These are phyloP conservation scores for Limnomonas spitsbergensis DNA, from an alignment of 139 green algal genomes.

Conservation along the genomic window DNA sequence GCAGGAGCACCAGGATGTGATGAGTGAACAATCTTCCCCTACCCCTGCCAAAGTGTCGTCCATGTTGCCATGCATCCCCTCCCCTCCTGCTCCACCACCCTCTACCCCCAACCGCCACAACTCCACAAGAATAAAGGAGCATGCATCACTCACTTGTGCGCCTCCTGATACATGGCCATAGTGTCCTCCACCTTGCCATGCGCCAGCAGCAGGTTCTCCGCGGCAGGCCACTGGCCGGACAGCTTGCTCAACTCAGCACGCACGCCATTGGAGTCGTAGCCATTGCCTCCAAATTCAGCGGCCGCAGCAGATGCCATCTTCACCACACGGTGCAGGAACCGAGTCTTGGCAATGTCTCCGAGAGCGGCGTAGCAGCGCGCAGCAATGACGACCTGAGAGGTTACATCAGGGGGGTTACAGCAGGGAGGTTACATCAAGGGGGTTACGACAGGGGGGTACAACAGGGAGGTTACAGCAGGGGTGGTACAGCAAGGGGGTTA, in stretches of 20 bases:
- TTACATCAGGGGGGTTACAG: no score
- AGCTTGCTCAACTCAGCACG: constrained; percentile 63
- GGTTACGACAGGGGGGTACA: no score
- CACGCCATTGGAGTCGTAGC: constrained; percentile 36
- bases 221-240: constrained; percentile 60
- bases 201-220: constrained; percentile 63
- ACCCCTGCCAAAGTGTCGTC: no score
- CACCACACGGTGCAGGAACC: constrained; percentile 67
- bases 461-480: not conserved
- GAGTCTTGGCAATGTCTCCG: constrained; percentile 59
- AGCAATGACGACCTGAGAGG: constrained; percentile 71
- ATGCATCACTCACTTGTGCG: constrained; percentile 44
- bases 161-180: constrained; percentile 57
- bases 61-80: no score
- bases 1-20: no score
- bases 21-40: no score
- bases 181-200: constrained; percentile 62
- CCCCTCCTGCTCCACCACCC: no score
- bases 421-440: constrained; percentile 7
- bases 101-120: no score
- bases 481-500: not conserved
- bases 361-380: constrained; percentile 74
- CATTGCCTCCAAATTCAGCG: constrained; percentile 36
- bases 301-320: constrained; percentile 21
- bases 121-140: no score